Conservation (phyloP, 75 land plant species). For the Picea glauca region DNA sequence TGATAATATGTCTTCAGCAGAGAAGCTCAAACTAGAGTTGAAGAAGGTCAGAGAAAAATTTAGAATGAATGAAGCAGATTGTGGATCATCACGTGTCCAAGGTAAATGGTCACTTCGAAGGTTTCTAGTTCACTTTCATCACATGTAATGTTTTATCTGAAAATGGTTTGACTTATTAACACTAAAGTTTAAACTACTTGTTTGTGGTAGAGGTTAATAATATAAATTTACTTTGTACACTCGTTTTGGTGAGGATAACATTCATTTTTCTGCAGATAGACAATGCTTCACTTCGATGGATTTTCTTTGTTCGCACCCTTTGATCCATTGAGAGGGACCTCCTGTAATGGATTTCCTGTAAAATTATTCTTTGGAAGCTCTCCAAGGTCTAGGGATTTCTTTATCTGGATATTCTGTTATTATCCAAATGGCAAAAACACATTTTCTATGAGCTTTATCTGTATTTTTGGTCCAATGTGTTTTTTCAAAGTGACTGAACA, state of each 20-base stretch:
- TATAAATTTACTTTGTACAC: not conserved
- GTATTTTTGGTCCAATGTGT: not conserved
- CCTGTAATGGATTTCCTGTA: not conserved
- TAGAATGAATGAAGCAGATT: conserved; percentile 89
- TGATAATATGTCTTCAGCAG: conserved; percentile 79
- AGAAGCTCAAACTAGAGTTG: conserved; percentile 78
- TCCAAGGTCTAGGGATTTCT: too few relatives aligned
- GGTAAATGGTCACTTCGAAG: conserved; percentile 31
- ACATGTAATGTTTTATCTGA: not conserved
- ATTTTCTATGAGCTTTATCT: not conserved
- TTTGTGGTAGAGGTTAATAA: not conserved
- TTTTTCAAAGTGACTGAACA: not conserved
- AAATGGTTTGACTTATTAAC: not conserved
- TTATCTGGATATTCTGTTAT: too few relatives aligned
- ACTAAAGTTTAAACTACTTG: not conserved
- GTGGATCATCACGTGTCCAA: conserved; percentile 94
- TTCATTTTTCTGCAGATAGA: not conserved
- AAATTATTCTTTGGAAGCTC: not conserved
- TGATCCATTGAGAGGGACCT: not conserved
- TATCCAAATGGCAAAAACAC: too few relatives aligned
- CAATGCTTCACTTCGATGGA: not conserved
- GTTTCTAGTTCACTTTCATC: not conserved
- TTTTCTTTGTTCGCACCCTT: not conserved
- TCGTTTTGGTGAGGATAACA: not conserved
- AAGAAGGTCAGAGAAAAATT: conserved; percentile 75